Evolutionary conservation across 768 basidiomycete species (phyloP).

Genomic region (Psilocybe cubensis): DNA sequence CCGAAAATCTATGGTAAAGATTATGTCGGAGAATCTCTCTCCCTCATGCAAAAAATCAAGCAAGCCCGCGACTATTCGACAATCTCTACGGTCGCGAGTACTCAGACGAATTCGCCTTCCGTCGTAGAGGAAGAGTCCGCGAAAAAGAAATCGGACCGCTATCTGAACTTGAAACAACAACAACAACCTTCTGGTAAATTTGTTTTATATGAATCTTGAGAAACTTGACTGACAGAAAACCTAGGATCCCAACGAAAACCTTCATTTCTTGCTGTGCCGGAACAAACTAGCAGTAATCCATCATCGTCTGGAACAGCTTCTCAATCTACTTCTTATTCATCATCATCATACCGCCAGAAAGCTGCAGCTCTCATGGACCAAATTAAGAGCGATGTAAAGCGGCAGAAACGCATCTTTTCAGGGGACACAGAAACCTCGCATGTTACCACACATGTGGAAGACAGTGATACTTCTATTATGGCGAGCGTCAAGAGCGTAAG

Average conservation of each 20-base stretch:
- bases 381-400: conserved; percentile 79
- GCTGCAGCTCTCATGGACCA: conserved; percentile 85
- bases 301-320: conserved; percentile 34
- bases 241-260: conserved; percentile 33
- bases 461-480: conserved; percentile 22
- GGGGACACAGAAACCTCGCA: conserved; percentile 62
- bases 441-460: conserved; percentile 36
- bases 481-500: conserved; percentile 16
- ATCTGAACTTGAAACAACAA: conserved; percentile 2
- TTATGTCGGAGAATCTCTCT: conserved; percentile 78
- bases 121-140: conserved; percentile 8
- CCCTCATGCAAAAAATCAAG: conserved; percentile 81
- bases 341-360: conserved; percentile 72
- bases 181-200: conserved; percentile 1
- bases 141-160: conserved; percentile 12
- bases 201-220: background rate
- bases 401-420: conserved; percentile 73
- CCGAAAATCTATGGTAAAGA: conserved; percentile 56
- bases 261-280: conserved; percentile 38
- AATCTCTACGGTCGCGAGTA: conserved; percentile 62
- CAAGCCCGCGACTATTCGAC: conserved; percentile 79
- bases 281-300: conserved; percentile 28
- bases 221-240: background rate
- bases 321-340: conserved; percentile 50
- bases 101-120: conserved; percentile 33